Conservation (phyloP, 1,284 basidiomycete species). For the Austroboletus olivaceoglutinosus region DNA sequence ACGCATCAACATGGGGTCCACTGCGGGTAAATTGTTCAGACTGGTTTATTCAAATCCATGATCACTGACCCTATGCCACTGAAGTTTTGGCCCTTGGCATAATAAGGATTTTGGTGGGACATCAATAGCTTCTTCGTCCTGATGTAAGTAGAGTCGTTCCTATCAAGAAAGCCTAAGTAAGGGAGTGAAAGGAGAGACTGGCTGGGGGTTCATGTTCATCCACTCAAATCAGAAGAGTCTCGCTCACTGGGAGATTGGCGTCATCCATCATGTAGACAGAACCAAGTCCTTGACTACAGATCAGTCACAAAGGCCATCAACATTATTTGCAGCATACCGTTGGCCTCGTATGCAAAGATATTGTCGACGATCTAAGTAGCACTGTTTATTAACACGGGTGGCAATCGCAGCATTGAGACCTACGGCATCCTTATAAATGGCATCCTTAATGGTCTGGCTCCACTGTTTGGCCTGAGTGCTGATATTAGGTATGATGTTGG, state of each 20-base stretch:
- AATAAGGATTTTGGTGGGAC: conserved; percentile 69
- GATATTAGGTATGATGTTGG: conserved; percentile 47
- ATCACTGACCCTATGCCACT: conserved; percentile 62
- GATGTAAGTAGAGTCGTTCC: conserved; percentile 53
- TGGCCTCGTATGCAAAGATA: conserved; percentile 76
- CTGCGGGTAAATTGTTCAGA: conserved; percentile 35
- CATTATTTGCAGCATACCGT: conserved; percentile 43
- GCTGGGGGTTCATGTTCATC: conserved; percentile 2
- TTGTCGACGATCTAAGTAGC: conserved; percentile 50
- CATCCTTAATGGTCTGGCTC: conserved; percentile 58
- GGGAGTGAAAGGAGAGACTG: conserved; percentile 73
- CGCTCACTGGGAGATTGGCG: conserved; percentile 72
- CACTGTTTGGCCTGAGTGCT: conserved; percentile 55
- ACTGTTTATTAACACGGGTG: conserved; percentile 1
- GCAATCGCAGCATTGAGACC: conserved; percentile 13
- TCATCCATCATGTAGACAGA: conserved; percentile 77
- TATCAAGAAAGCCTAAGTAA: conserved; percentile 73
- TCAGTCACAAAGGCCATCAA: neutral
- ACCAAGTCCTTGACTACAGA: conserved; percentile 48
- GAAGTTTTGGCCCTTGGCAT: conserved; percentile 59
- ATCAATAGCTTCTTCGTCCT: conserved; percentile 61
- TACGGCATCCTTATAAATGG: conserved; percentile 65
- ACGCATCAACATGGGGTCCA: conserved; percentile 70
- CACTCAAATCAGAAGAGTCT: conserved; percentile 1
- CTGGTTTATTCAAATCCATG: neutral